phyloP scores from a whole-genome alignment of 768 basidiomycete species.

The Boletus rubropictus region DNA sequence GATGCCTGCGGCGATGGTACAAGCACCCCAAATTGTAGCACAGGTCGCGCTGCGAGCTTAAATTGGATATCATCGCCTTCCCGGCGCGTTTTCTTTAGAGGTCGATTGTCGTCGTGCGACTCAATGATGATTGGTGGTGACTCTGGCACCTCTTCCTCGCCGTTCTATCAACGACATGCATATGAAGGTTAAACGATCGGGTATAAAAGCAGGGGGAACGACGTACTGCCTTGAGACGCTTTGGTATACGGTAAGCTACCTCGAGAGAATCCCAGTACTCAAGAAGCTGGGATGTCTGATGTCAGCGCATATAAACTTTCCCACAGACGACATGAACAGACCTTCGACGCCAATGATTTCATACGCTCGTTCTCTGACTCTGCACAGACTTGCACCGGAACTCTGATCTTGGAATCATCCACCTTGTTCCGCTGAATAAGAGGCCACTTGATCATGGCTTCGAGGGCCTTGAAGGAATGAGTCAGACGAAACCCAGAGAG shows the following conservation, averaged over 20 bases:
- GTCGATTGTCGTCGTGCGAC: constrained; percentile 27
- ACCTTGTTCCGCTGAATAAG: constrained; percentile 86
- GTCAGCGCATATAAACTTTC: neutral
- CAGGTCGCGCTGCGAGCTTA: constrained; percentile 3
- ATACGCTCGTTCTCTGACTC: constrained; percentile 53
- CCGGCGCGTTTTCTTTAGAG: constrained; percentile 29
- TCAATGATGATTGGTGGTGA: constrained; percentile 13
- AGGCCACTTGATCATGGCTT: constrained; percentile 74
- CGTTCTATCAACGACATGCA: constrained; percentile 19
- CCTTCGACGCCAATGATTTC: constrained; percentile 57
- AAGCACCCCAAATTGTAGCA: neutral
- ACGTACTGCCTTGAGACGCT: constrained; percentile 46
- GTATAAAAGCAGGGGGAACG: neutral
- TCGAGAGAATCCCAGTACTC: constrained; percentile 76
- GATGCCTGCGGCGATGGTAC: neutral
- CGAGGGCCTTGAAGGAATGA: constrained; percentile 43
- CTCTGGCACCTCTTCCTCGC: constrained; percentile 27
- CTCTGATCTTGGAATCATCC: constrained; percentile 71
- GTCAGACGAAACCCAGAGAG: neutral
- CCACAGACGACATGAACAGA: constrained; percentile 26
- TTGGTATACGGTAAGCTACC: constrained; percentile 82
- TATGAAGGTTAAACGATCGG: constrained; percentile 3
- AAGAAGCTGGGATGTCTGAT: constrained; percentile 47
- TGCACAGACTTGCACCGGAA: constrained; percentile 52
- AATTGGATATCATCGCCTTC: constrained; percentile 25